These are phyloP conservation scores for Candida tammaniensis DNA, from an alignment of 805 yeast genomes.

Conservation along the genomic window DNA sequence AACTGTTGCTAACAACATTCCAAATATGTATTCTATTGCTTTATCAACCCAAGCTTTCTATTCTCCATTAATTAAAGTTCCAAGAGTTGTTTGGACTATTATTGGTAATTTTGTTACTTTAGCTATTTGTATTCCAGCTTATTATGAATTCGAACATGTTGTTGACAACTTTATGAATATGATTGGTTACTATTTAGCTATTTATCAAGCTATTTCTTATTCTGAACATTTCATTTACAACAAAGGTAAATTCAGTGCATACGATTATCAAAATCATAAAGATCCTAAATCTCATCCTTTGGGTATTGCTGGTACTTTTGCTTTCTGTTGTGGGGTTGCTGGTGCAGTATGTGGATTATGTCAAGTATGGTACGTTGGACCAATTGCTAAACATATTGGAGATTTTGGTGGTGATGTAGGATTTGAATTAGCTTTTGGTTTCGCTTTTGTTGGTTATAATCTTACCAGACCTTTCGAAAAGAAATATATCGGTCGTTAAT, in stretches of 20 bases:
- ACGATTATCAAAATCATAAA: conserved; percentile 61
- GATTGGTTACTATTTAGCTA: conserved; percentile 87
- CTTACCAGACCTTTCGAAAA: conserved; percentile 61
- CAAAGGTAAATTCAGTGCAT: conserved; percentile 54
- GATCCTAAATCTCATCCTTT: conserved; percentile 60
- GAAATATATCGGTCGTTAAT: conserved; percentile 57
- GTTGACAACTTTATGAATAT: conserved; percentile 88
- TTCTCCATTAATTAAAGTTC: conserved; percentile 70
- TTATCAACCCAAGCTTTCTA: conserved; percentile 83
- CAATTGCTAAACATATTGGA: conserved; percentile 61
- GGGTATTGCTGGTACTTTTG: conserved; percentile 76
- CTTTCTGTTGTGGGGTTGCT: conserved; percentile 77
- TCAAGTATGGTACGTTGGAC: conserved; percentile 82
- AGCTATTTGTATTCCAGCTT: conserved; percentile 88
- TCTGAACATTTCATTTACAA: conserved; percentile 83
- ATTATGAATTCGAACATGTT: conserved; percentile 66
- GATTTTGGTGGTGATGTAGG: conserved; percentile 81
- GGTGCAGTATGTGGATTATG: conserved; percentile 88
- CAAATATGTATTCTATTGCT: conserved; percentile 90
- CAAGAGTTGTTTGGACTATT: conserved; percentile 81
- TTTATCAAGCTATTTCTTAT: conserved; percentile 72
- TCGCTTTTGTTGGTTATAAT: conserved; percentile 63
- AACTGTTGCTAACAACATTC: conserved; percentile 87
- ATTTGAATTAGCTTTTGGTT: conserved; percentile 69
- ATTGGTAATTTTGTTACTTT: conserved; percentile 71